These are phyloP conservation scores for Pichia sp. DNA, from an alignment of 1,139 yeast genomes.

Conservation along the genomic window DNA sequence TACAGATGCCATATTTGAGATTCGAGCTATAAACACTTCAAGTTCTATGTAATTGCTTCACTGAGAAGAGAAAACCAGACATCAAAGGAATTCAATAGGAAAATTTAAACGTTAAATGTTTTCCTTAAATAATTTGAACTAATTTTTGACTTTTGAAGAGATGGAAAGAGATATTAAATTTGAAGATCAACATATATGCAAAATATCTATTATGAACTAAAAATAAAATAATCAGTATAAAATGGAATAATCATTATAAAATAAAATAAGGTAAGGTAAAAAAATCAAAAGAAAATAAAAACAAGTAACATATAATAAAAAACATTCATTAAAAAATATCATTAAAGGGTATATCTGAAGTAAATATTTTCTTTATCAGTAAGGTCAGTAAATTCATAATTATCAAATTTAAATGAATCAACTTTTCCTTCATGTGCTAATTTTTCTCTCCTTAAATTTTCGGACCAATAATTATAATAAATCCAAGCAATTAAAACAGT, in stretches of 20 bases:
- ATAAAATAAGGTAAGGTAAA: not conserved
- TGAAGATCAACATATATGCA: too few relatives aligned
- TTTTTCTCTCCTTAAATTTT: not conserved
- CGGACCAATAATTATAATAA: not conserved
- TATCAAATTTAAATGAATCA: not conserved
- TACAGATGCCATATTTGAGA: too few relatives aligned
- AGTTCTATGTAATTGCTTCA: too few relatives aligned
- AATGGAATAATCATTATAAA: not conserved
- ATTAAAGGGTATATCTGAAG: not conserved
- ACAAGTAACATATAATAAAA: not conserved
- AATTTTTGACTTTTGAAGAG: too few relatives aligned
- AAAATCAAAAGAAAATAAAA: too few relatives aligned
- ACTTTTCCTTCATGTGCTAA: not conserved
- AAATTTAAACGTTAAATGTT: too few relatives aligned
- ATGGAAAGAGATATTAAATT: too few relatives aligned
- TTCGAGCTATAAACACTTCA: too few relatives aligned
- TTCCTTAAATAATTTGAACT: too few relatives aligned
- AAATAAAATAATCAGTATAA: not conserved
- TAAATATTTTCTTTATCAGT: not conserved
- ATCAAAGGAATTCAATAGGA: too few relatives aligned
- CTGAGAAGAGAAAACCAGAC: too few relatives aligned
- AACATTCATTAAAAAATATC: not conserved
- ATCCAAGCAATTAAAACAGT: not conserved
- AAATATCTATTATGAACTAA: too few relatives aligned
- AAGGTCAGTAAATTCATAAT: not conserved